These are phyloP conservation scores for Pisolithus albus DNA, from an alignment of 768 basidiomycete genomes.

Conservation along the genomic window DNA sequence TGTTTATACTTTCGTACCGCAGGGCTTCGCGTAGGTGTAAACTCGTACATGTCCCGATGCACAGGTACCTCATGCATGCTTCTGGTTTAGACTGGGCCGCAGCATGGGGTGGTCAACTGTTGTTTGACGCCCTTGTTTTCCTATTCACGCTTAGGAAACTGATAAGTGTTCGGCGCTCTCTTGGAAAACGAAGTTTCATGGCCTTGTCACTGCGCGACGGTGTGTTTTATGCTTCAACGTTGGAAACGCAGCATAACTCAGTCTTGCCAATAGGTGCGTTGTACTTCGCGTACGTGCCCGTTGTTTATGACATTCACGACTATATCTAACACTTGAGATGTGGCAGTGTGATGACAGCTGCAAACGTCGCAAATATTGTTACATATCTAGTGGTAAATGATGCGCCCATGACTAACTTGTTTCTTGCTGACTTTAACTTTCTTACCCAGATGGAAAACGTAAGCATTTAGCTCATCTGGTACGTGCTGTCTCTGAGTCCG, in stretches of 20 bases:
- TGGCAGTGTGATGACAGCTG: not conserved
- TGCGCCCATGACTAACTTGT: no score
- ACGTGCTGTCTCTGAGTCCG: no score
- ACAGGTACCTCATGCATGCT: not conserved
- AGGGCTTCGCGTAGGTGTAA: no score
- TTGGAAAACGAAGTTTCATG: not conserved
- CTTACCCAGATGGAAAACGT: no score
- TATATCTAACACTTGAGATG: not conserved
- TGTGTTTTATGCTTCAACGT: not conserved
- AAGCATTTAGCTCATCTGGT: no score
- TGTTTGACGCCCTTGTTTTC: constrained; percentile 15
- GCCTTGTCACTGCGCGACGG: not conserved
- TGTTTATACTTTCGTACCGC: no score
- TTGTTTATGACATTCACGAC: not conserved
- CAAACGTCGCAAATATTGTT: not conserved
- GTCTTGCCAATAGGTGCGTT: not conserved
- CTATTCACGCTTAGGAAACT: constrained; percentile 6
- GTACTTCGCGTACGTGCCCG: not conserved
- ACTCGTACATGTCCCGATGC: no score
- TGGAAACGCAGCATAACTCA: not conserved
- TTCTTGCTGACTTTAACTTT: no score
- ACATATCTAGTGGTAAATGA: not conserved
- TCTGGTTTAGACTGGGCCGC: not conserved
- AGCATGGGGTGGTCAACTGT: constrained; percentile 6
- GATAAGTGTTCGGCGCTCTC: not conserved